Evolutionary conservation across 148 eudicot genomes (phyloP).

Genomic region (Suaeda aralocaspica): DNA sequence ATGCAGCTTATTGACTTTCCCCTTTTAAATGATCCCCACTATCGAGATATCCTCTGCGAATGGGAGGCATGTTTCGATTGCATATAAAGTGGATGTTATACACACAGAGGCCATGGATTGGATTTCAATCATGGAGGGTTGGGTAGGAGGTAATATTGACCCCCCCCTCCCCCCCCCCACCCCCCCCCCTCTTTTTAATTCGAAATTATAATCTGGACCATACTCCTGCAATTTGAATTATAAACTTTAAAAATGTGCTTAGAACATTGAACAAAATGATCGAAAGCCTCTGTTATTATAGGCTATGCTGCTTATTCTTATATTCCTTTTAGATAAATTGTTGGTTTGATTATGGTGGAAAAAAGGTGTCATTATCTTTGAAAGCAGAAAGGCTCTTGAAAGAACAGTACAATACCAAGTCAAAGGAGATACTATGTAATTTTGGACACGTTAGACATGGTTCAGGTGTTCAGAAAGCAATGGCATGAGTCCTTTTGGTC

Average conservation of each 20-base stretch:
- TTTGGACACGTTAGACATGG: conserved; percentile 67
- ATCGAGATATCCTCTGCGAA: conserved; percentile 68
- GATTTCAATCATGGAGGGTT: conserved; percentile 93
- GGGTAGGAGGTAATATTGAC: conserved; percentile 74
- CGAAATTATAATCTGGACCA: conserved; percentile 7
- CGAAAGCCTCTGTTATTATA: conserved; percentile 1
- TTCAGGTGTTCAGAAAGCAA: conserved; percentile 44
- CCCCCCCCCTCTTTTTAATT: no score
- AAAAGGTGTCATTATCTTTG: conserved; percentile 71
- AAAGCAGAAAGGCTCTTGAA: conserved; percentile 77
- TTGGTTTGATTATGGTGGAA: conserved; percentile 27
- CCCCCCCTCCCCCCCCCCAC: no score
- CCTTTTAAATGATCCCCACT: conserved; percentile 57
- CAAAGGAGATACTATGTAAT: conserved; percentile 77
- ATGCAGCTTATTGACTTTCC: conserved; percentile 90
- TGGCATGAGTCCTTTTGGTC: conserved; percentile 75
- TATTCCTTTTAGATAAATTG: conserved; percentile 18
- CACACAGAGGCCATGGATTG: conserved; percentile 87
- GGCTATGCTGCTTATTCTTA: conserved; percentile 14
- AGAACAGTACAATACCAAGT: conserved; percentile 49
- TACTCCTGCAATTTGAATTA: background rate
- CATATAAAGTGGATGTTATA: conserved; percentile 68
- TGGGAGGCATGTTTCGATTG: conserved; percentile 82
- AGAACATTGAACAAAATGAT: no score
- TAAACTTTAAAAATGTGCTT: no score